Base-by-base conservation (phyloP, 2,329 filamentous ascomycete genomes). In the Xylariaceae sp. region DNA sequence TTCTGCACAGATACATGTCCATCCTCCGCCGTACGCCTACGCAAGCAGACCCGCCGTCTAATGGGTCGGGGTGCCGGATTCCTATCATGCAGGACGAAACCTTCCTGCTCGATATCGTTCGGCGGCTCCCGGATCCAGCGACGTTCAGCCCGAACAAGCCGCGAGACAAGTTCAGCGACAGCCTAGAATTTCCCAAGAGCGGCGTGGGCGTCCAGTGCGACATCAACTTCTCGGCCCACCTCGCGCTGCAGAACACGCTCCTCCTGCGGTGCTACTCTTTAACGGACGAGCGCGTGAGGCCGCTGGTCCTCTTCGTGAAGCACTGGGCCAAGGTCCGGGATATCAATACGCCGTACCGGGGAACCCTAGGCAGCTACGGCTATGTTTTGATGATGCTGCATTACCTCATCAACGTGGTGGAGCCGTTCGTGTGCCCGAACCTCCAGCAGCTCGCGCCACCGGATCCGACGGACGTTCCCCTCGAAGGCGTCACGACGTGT, bases 321-420 rank as follows among this genome's bases (percentile, higher is more conserved):
- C 76, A 87, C 47, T 96, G 89, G 88, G 87, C 88, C 17, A 94
- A 92, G 60, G 71, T 73, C 18, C 80, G 89, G 32, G 84, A 81
- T 47, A 89, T 95, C 64, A 95, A 95, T 62, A 86, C 82, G 29
- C 81, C 86, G 2, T 94, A 94, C 57, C 81, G 82, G 26, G 88
- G 89, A 29, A 94, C 88, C 0, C 68, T 96, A 13, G 89, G 85
- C 36, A 90, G 85, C 50, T 95, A 95, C 54, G 88, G 89, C 34
- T 96, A 90, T 61, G 87, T 92, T 4, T 67, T 95, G 27, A 94
- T 96, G 88, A 81, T 94, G 4, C 68, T 95, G 12, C 89, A 96
- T 62, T 95, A 90, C 56, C 74, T 95, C 18, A 79, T 92, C 55
- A 94, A 95, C 51, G 62, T 95, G 36, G 84, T 76, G 1, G 70